Evolutionary conservation across 1,284 basidiomycete genomes (phyloP).

Genomic region (Hortiboletus rubellus): DNA sequence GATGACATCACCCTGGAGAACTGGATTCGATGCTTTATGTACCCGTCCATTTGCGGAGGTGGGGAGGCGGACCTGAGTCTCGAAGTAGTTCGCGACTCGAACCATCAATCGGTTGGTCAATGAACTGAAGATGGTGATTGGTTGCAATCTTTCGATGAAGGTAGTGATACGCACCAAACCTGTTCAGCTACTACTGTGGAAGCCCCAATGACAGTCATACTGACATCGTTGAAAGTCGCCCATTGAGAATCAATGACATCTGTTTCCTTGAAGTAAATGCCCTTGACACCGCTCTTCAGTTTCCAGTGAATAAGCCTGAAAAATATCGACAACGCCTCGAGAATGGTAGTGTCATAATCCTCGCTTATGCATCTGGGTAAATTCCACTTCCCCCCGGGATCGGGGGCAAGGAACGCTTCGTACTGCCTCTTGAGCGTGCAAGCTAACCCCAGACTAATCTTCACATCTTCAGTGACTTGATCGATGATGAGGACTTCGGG

Average conservation of each 20-base stretch:
- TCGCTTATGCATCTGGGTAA: conserved; percentile 85
- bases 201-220: conserved; percentile 85
- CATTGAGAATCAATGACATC: conserved; percentile 97
- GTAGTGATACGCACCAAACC: conserved; percentile 65
- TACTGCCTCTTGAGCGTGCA: conserved; percentile 96
- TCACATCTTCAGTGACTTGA: conserved; percentile 93
- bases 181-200: conserved; percentile 93
- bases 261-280: conserved; percentile 96
- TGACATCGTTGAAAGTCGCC: conserved; percentile 94
- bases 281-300: conserved; percentile 89
- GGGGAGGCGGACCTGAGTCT: conserved; percentile 88
- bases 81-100: conserved; percentile 91
- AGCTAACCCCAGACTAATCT: conserved; percentile 89
- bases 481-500: conserved; percentile 92
- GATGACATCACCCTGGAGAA: conserved; percentile 32
- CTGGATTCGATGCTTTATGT: conserved; percentile 23
- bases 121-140: conserved; percentile 44
- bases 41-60: conserved; percentile 22
- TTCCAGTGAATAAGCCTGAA: conserved; percentile 96
- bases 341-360: conserved; percentile 88
- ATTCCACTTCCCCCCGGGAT: conserved; percentile 86
- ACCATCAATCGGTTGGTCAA: conserved; percentile 90
- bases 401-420: conserved; percentile 82
- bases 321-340: conserved; percentile 88
- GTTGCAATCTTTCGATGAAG: background rate